phyloP scores from a whole-genome alignment of 768 basidiomycete genomes.

The Amanita rubescens region DNA sequence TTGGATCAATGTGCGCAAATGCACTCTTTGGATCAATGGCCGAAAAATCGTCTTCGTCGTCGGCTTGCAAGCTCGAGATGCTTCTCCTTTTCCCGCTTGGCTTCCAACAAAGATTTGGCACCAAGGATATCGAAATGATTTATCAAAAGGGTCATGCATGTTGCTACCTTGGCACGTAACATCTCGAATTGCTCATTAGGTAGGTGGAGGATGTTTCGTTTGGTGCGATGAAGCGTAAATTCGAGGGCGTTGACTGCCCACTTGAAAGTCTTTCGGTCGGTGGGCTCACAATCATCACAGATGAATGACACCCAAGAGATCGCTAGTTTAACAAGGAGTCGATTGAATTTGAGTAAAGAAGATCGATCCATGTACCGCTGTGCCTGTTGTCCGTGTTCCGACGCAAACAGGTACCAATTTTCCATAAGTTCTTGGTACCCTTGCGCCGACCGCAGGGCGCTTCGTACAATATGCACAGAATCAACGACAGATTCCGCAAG shows the following conservation, averaged over 20 bases:
- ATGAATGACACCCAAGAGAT: constrained; percentile 99
- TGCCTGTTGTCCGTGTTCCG: constrained; percentile 88
- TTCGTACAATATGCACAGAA: constrained; percentile 82
- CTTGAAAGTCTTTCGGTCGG: constrained; percentile 91
- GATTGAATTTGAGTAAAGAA: constrained; percentile 67
- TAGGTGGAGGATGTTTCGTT: constrained; percentile 84
- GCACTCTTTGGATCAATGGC: constrained; percentile 27
- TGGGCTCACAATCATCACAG: constrained; percentile 95
- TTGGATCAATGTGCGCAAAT: constrained; percentile 48
- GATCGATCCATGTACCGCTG: constrained; percentile 81
- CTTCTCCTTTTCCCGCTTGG: constrained; percentile 82
- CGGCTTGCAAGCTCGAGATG: constrained; percentile 51
- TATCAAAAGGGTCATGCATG: constrained; percentile 94
- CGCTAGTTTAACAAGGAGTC: constrained; percentile 78
- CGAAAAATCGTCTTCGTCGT: constrained; percentile 45
- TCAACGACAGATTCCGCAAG: constrained; percentile 90
- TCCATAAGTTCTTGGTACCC: constrained; percentile 82
- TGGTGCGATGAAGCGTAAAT: constrained; percentile 82
- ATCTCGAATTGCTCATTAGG: constrained; percentile 86
- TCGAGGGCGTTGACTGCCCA: constrained; percentile 98
- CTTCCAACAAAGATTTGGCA: constrained; percentile 82
- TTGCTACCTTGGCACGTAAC: constrained; percentile 86
- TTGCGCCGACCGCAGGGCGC: constrained; percentile 47
- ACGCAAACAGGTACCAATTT: constrained; percentile 96
- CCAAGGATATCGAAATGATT: constrained; percentile 98